phyloP scores from a whole-genome alignment of 164 flowering plant species.

The Magnolia kwangsiensis region DNA sequence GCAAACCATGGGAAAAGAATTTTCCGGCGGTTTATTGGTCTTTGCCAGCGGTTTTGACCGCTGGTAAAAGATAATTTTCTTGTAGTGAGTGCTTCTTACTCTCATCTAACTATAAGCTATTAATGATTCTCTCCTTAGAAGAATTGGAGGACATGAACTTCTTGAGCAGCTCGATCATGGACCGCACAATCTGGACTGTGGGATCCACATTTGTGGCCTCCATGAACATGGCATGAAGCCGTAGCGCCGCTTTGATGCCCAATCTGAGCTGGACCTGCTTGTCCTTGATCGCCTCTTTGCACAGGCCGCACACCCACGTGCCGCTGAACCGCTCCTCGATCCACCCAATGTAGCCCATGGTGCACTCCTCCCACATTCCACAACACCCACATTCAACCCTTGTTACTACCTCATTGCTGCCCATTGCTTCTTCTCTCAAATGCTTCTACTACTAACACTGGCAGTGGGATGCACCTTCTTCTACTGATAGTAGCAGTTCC shows the following conservation, averaged over 20 bases:
- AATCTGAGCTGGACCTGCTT: constrained; percentile 22
- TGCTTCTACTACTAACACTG: neutral
- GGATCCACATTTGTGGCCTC: constrained; percentile 14
- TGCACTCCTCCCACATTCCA: constrained; percentile 14
- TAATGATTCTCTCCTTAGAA: neutral
- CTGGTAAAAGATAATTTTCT: too few relatives aligned
- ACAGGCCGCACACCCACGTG: neutral
- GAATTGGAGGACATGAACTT: constrained; percentile 11
- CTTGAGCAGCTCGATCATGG: constrained; percentile 20
- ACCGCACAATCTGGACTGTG: constrained; percentile 6
- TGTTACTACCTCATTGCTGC: constrained; percentile 17
- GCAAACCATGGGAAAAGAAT: too few relatives aligned
- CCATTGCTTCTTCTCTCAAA: neutral
- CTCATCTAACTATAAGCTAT: neutral
- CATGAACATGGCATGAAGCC: constrained; percentile 15
- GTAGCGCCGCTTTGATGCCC: constrained; percentile 19
- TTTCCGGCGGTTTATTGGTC: too few relatives aligned
- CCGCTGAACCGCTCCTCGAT: constrained; percentile 22
- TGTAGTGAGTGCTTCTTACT: neutral
- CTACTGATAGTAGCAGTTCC: too few relatives aligned
- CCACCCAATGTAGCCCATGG: constrained; percentile 17
- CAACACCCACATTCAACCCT: constrained; percentile 13
- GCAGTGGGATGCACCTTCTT: too few relatives aligned
- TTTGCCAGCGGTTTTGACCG: too few relatives aligned
- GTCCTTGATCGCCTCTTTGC: constrained; percentile 27